Percentiles rank a stretch among this genome's conserved stretches.
phyloP scores from a whole-genome alignment of 2,329 filamentous ascomycete species.

The Sporothrix brunneoviolacea region DNA sequence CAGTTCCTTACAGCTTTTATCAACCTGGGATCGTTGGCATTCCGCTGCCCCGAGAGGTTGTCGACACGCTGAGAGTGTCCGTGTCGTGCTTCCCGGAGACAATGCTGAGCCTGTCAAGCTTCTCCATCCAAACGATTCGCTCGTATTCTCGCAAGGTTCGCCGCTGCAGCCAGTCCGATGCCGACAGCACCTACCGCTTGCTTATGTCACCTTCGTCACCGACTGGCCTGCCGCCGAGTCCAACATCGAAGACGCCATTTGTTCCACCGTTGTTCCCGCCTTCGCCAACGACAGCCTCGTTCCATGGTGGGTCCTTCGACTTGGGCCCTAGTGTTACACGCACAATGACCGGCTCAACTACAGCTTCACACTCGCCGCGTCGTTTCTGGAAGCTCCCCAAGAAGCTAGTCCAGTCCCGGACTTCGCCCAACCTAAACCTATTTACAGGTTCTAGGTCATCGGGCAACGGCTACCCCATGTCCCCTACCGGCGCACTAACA shows the following conservation, averaged over 20 bases:
- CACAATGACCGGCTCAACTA: background rate
- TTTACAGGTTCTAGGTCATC: background rate
- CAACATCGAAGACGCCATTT: background rate
- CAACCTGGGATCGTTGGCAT: constrained; percentile 22
- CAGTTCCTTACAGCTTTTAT: background rate
- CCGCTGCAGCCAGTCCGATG: constrained; percentile 26
- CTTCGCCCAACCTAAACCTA: background rate
- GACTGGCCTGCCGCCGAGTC: background rate
- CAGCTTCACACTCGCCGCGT: constrained; percentile 1
- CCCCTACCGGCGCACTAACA: background rate
- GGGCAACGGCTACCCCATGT: background rate
- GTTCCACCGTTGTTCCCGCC: constrained; percentile 27
- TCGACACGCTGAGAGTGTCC: constrained; percentile 48
- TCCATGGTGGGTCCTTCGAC: background rate
- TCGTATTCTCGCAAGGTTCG: constrained; percentile 47
- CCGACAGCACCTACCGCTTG: constrained; percentile 19
- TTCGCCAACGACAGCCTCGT: constrained; percentile 2
- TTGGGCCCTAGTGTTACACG: background rate
- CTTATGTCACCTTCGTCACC: constrained; percentile 3
- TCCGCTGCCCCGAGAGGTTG: constrained; percentile 45
- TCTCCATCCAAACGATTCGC: constrained; percentile 53
- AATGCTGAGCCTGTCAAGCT: constrained; percentile 48
- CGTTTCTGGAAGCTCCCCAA: constrained; percentile 18
- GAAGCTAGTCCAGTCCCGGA: constrained; percentile 1
- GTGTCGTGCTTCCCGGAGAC: constrained; percentile 53